Conservation (phyloP, 441 rosid genomes). For the Geranium incanum region DNA sequence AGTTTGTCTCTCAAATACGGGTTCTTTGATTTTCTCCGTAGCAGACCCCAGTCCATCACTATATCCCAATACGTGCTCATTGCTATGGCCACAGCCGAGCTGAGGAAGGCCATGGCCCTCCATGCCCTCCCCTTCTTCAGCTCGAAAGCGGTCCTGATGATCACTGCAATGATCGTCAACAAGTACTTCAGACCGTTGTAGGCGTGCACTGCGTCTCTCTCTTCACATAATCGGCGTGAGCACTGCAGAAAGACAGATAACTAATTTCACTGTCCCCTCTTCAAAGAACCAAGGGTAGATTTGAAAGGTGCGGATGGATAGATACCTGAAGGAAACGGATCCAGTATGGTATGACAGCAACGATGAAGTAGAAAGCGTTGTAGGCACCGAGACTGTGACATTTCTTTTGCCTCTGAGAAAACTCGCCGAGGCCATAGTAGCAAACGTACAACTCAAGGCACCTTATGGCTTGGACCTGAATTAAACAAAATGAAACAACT, state of each 20-base stretch:
- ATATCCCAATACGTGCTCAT: slow-evolving; percentile 60
- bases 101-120: slow-evolving; percentile 42
- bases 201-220: slow-evolving; percentile 34
- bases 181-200: slow-evolving; percentile 49
- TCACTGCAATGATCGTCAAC: slow-evolving; percentile 54
- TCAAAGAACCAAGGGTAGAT: background rate
- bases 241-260: slow-evolving; percentile 29
- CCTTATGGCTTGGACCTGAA: slow-evolving; percentile 70
- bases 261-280: background rate
- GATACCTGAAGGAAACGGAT: slow-evolving; percentile 64
- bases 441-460: slow-evolving; percentile 58
- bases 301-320: slow-evolving; percentile 1
- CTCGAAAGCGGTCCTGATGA: slow-evolving; percentile 39
- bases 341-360: slow-evolving; percentile 72
- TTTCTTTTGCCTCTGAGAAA: slow-evolving; percentile 40
- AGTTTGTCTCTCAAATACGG: slow-evolving; percentile 81
- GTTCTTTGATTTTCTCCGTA: slow-evolving; percentile 45
- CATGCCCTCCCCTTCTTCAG: slow-evolving; percentile 24
- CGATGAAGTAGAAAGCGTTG: slow-evolving; percentile 35
- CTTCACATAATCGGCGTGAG: slow-evolving; percentile 50
- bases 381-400: slow-evolving; percentile 42
- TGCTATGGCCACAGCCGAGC: slow-evolving; percentile 47
- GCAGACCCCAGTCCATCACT: slow-evolving; percentile 74
- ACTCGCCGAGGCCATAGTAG: slow-evolving; percentile 72
- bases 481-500: background rate